Percentiles rank a stretch among this genome's conserved stretches.
Conservation (phyloP, 225 moss, liverwort and hornwort species). For the Neckera pumila region DNA sequence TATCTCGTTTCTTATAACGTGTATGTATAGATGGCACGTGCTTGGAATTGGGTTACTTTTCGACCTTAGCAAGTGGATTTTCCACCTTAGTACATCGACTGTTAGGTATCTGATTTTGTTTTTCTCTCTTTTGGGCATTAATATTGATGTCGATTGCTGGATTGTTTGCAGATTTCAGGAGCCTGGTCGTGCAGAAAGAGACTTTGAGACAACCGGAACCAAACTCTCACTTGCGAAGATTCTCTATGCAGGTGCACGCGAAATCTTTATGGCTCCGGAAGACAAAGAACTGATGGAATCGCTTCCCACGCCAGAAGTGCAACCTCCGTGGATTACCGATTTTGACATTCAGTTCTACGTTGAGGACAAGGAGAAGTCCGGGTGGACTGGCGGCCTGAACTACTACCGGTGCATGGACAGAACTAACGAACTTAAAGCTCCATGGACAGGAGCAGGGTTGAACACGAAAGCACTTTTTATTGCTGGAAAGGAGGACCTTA, state of each 20-base stretch:
- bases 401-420: constrained; percentile 60
- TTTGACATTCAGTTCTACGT: constrained; percentile 52
- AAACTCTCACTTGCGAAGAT: constrained; percentile 17
- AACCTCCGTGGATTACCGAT: constrained; percentile 59
- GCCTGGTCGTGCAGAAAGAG: constrained; percentile 56
- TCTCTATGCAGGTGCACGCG: background rate
- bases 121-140: background rate
- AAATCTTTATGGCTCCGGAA: background rate
- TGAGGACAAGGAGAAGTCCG: constrained; percentile 42
- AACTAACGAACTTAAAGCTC: constrained; percentile 53
- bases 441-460: constrained; percentile 36
- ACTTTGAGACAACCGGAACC: constrained; percentile 37
- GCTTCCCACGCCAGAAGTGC: background rate
- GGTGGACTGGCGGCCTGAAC: constrained; percentile 65
- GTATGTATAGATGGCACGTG: background rate
- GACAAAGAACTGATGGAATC: constrained; percentile 13
- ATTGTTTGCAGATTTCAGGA: constrained; percentile 31
- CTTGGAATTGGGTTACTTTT: background rate
- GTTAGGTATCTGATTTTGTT: background rate
- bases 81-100: background rate
- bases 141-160: background rate
- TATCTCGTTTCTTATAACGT: background rate
- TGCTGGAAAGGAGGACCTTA: constrained; percentile 33
- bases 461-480: constrained; percentile 42
- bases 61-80: background rate